A percentile compares a stretch with the other conserved stretches of the same genome.
Conservation (phyloP, 441 rosid genomes). For the Omphalea diandra region DNA sequence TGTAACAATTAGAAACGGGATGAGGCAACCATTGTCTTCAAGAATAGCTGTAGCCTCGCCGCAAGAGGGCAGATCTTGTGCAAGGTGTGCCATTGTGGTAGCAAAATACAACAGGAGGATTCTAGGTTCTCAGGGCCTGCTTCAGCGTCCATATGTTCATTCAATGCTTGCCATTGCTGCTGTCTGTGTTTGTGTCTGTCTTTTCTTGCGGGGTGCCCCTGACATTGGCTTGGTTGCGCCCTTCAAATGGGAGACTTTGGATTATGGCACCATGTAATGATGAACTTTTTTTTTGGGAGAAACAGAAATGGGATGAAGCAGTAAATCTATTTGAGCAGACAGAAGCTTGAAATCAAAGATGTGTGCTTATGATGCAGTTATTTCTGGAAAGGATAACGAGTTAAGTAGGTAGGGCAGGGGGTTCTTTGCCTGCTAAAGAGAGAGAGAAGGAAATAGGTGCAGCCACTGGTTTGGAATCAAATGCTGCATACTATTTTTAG, state of each 20-base stretch:
- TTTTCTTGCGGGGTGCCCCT: conserved; percentile 72
- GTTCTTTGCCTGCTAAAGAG: not conserved
- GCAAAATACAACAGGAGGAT: conserved; percentile 47
- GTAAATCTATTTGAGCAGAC: not conserved
- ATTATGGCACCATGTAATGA: conserved; percentile 59
- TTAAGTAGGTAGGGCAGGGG: not conserved
- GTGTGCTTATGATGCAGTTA: conserved; percentile 6
- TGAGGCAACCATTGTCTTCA: conserved; percentile 32
- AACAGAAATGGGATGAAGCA: not conserved
- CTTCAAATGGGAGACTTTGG: conserved; percentile 76
- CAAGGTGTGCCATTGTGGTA: conserved; percentile 54
- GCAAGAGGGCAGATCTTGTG: conserved; percentile 42
- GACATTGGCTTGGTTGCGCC: conserved; percentile 54
- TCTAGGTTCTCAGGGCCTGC: conserved; percentile 60
- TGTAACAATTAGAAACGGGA: conserved; percentile 43
- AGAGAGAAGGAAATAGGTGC: not conserved
- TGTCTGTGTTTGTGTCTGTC: conserved; percentile 90
- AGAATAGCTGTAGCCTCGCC: conserved; percentile 22
- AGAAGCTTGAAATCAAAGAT: too few relatives aligned
- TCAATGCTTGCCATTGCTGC: conserved; percentile 92
- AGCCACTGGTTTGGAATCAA: not conserved
- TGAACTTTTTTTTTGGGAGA: not conserved
- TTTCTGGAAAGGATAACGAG: not conserved
- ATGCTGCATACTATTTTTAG: not conserved
- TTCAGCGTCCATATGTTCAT: conserved; percentile 77